Evolutionary conservation across 768 basidiomycete genomes (phyloP).

Genomic region (Auriculariales sp.): DNA sequence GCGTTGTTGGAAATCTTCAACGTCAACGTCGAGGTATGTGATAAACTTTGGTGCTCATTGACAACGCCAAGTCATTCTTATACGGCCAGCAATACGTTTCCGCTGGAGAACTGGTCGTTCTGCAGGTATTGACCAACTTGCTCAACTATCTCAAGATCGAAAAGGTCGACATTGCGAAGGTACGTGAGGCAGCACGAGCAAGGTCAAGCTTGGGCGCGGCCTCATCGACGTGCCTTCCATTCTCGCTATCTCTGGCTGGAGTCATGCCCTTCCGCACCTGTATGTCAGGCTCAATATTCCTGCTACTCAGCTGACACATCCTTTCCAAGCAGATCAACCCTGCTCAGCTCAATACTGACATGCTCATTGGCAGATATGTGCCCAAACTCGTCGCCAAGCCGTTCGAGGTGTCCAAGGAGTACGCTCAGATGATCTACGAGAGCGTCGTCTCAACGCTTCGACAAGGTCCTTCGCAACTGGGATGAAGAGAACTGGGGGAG

Average conservation of each 20-base stretch:
- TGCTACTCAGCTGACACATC: background rate
- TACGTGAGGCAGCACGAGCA: slow-evolving; percentile 53
- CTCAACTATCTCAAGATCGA: slow-evolving; percentile 92
- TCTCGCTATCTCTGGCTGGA: slow-evolving; percentile 97
- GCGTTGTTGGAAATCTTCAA: slow-evolving; percentile 97
- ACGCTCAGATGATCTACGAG: slow-evolving; percentile 93
- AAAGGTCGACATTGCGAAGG: slow-evolving; percentile 87
- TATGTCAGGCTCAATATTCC: slow-evolving; percentile 26
- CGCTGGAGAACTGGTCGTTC: slow-evolving; percentile 85
- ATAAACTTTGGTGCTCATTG: background rate
- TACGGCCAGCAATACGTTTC: slow-evolving; percentile 99
- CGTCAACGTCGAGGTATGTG: slow-evolving; percentile 73
- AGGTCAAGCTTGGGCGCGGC: slow-evolving; percentile 91
- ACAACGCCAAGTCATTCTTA: slow-evolving; percentile 6
- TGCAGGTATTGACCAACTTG: slow-evolving; percentile 91
- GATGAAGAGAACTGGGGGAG: slow-evolving; percentile 94
- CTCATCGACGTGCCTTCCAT: slow-evolving; percentile 99
- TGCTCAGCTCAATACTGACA: slow-evolving; percentile 81
- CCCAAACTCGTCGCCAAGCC: slow-evolving; percentile 90
- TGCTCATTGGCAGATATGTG: slow-evolving; percentile 89
- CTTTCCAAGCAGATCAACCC: slow-evolving; percentile 86
- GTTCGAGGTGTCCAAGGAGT: slow-evolving; percentile 70
- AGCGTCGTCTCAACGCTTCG: too few relatives aligned
- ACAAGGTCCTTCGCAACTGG: slow-evolving; percentile 74
- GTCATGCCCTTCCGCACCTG: slow-evolving; percentile 95